Percentiles rank a stretch among this genome's conserved stretches.
These are phyloP conservation scores for Jaenimonas drosophilae DNA, from an alignment of 208 protist species.

Conservation along the genomic window DNA sequence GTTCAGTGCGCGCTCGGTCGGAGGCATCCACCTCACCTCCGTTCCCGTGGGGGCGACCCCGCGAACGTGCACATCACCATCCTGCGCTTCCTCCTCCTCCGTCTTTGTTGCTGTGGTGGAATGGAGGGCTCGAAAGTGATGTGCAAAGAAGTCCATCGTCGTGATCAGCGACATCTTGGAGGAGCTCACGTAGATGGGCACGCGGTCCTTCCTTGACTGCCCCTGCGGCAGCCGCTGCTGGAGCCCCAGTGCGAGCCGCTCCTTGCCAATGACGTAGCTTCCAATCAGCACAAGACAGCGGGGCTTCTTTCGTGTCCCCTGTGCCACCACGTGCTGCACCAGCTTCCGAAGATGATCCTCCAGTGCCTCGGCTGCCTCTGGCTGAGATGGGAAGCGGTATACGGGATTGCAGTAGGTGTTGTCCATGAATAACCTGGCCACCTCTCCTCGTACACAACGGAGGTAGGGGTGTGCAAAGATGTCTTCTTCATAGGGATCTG, in stretches of 20 bases:
- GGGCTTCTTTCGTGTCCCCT: too few relatives aligned
- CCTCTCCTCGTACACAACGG: conserved; percentile 15
- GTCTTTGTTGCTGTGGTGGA: neutral
- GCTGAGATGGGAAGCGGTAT: conserved; percentile 75
- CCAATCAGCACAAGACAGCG: too few relatives aligned
- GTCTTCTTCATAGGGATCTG: conserved; percentile 29
- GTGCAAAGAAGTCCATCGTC: conserved; percentile 14
- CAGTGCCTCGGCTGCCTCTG: conserved; percentile 28
- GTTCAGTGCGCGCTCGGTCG: too few relatives aligned
- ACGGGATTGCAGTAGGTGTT: conserved; percentile 87
- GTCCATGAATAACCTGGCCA: conserved; percentile 86
- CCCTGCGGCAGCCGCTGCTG: conserved; percentile 60
- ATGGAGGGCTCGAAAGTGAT: conserved; percentile 9
- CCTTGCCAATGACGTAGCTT: conserved; percentile 88
- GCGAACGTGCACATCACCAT: too few relatives aligned
- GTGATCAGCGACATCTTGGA: conserved; percentile 13
- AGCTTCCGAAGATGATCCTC: conserved; percentile 20
- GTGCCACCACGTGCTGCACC: neutral
- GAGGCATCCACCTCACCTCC: too few relatives aligned
- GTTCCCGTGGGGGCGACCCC: too few relatives aligned
- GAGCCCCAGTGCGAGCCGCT: conserved; percentile 70
- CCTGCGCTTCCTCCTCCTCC: neutral
- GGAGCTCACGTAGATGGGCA: conserved; percentile 18
- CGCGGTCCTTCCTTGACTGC: neutral
- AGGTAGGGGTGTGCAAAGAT: conserved; percentile 47